These are phyloP conservation scores for Ceratobasidium sp. DNA, from an alignment of 1,284 basidiomycete genomes.

Conservation along the genomic window DNA sequence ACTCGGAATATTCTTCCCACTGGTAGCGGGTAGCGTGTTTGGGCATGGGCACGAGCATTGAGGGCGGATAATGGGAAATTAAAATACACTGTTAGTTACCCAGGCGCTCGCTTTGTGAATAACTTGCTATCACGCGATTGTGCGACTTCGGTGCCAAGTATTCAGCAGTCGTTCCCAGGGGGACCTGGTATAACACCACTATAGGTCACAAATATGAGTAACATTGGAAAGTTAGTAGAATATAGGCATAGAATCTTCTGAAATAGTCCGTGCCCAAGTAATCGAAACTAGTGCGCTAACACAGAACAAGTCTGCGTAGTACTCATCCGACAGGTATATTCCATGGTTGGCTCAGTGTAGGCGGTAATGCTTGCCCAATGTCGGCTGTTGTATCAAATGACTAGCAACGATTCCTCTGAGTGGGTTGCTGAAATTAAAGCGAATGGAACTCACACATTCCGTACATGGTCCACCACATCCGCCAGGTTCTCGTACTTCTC, in stretches of 20 bases:
- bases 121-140: neutral
- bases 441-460: neutral
- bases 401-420: neutral
- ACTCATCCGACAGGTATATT: too few relatives aligned
- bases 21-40: constrained; percentile 62
- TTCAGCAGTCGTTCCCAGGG: too few relatives aligned
- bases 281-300: too few relatives aligned
- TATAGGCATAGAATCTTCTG: too few relatives aligned
- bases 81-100: neutral
- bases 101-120: neutral
- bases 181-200: too few relatives aligned
- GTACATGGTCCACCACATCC: neutral
- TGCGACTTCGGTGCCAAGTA: too few relatives aligned
- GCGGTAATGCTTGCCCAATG: neutral
- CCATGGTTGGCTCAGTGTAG: too few relatives aligned
- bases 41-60: constrained; percentile 57
- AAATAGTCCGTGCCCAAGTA: too few relatives aligned
- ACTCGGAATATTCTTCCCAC: constrained; percentile 77
- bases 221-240: too few relatives aligned
- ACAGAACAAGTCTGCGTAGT: too few relatives aligned
- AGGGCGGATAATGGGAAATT: neutral
- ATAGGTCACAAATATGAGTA: too few relatives aligned
- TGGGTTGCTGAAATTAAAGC: neutral
- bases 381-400: neutral
- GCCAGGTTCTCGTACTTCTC: neutral